Base-by-base conservation (phyloP, 2,329 filamentous ascomycete genomes). In the Seiridium unicorne region DNA sequence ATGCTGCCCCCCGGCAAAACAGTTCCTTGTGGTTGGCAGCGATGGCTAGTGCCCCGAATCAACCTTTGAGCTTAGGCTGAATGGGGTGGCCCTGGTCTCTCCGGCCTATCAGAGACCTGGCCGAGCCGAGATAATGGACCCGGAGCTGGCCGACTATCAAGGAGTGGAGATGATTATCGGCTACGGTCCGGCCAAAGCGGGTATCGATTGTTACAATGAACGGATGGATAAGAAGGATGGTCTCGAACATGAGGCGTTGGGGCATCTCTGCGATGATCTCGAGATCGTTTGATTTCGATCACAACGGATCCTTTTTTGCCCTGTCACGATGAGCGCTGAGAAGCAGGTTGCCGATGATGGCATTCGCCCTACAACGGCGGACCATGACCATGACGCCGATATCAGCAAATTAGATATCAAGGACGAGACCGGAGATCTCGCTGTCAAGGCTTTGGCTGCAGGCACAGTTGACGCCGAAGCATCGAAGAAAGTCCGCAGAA, bases 371-470 rank as follows among this genome's bases (percentile, higher is more conserved):
- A 34, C 34, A 69, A 70, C 58, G 65, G 65, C 2, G 71, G 26
- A 49, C 8, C 49, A 32, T 31, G 60, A 61, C 32, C 11, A 11
- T 32, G 18, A 26, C 18, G 18, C 18, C 18, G 60, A 63, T 34
- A 57, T 63, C 38, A 53, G 32, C 40, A 65, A 64, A 32, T 51
- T 63, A 5, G 62, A 67, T 38, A 70, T 72, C 53, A 66, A 71
- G 35, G 69, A 72, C 61, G 69, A 72, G 54, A 64, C 69, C n/a
- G 69, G 73, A 3, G 68, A 68, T 8, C 61, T 78, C 4, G 76
- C 75, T 8, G 74, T 70, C 18, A 67, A 66, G 1, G 76, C 76
- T 0, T 66, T 76, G 47, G 65, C 71, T 7, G 67, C 58, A 53
- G 68, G 64, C 18, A 54, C 60, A 3, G 66, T 65, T n/a, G 68